Evolutionary conservation across 1,284 basidiomycete species (phyloP), one percentile per base, ranked within the genome.

Genomic region (Pseudomicrostroma phylloplanum): DNA sequence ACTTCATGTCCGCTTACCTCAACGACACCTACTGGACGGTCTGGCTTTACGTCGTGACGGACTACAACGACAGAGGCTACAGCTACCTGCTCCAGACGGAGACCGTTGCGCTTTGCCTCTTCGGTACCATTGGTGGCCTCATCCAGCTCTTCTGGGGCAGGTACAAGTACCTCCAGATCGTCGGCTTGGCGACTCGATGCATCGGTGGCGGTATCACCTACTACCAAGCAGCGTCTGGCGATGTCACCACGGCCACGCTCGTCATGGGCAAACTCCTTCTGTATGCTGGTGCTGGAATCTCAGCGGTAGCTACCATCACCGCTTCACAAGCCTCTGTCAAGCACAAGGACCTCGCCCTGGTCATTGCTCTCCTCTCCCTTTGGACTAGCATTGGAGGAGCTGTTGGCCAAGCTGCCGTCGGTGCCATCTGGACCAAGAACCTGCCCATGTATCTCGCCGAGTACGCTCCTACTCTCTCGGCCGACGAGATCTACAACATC

Each of bases 371-470:
- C 25, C 72, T 82, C 11, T 69, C 72, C 41, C 69, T 82, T 49
- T 81, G 80, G 75, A 78, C 80, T 0, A 71, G 70, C n/a, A 69
- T 81, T 19, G 81, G 80, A 26, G 78, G 79, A n/a, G 71, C 77
- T 0, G 76, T 81, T 59, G 80, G 77, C 0, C 69, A 69, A 1
- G 79, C 79, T 6, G 78, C 76, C 54, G 64, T 77, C 1, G 70
- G 70, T 7, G 74, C 78, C 4, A 70, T 80, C n/a, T 81, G 80
- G 78, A 73, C 70, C 19, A 54, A 71, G 13, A 62, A 48, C 7
- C 46, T 48, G n/a, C 46, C 46, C 46, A 23, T 23, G 4, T 23
- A 48, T 7, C 46, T 48, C 46, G 46, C 46, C 17, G 23, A 48
- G 46, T 23, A 48, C 46, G 46, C 23, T 23, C 46, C 46, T 23